Base-by-base conservation (phyloP, 352 stramenopile genomes). In the Pythium grandisporangium region DNA sequence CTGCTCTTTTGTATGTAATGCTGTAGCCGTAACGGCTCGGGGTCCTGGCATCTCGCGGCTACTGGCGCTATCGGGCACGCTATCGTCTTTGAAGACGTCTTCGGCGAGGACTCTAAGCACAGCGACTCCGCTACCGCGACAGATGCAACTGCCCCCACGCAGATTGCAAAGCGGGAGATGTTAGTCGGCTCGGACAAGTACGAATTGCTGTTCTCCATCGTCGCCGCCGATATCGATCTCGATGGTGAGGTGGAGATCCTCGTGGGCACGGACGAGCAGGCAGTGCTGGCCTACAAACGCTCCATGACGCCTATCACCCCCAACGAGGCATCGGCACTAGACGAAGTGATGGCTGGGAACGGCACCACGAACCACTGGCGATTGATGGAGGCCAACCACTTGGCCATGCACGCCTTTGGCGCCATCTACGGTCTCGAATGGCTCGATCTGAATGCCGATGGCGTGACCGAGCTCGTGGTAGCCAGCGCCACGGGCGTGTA, bases 361-460 rank as follows among this genome's bases (percentile, higher is more conserved):
- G n/a, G n/a, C n/a, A n/a, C n/a, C n/a, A n/a, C n/a, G n/a, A n/a
- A n/a, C n/a, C n/a, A n/a, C n/a, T n/a, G n/a, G n/a, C n/a, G n/a
- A n/a, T n/a, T n/a, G n/a, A n/a, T n/a, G n/a, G n/a, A n/a, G n/a
- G n/a, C n/a, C n/a, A n/a, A n/a, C n/a, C n/a, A n/a, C n/a, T n/a
- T n/a, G n/a, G n/a, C n/a, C n/a, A 41, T 90, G 25, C 53, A 82
- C 16, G 67, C 57, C 0, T 85, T 85, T 39, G 76, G 76, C 1
- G 47, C 61, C 25, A 72, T 90, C 51, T 90, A 87, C 60, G 84
- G 71, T 42, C 57, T 90, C n/a, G 39, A 70, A 4, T 75, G 60
- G 54, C 47, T 70, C 33, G 76, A 90, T 46, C 37, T 86, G 11
- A 87, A 90, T 38, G 44, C 46, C 36, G 73, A 90, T 24, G 73